A percentile compares a stretch with the other conserved stretches of the same genome.
These are phyloP conservation scores for Diplocarpon mali DNA, from an alignment of 2,329 filamentous ascomycete genomes.

Conservation along the genomic window DNA sequence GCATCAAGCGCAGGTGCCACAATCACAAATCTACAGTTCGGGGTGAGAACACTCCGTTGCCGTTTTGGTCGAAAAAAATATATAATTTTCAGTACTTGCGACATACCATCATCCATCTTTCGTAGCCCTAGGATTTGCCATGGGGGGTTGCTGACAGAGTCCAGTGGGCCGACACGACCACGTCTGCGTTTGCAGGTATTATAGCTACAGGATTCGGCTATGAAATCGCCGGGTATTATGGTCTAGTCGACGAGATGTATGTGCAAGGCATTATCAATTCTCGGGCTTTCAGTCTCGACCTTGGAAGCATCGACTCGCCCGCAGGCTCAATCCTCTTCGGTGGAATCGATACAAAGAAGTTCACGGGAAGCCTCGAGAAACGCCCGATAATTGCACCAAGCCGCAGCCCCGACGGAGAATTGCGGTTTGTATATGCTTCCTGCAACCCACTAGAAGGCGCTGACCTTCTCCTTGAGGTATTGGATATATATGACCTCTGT, in stretches of 20 bases:
- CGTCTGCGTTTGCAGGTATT: too few relatives aligned
- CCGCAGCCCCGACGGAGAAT: conserved; percentile 10
- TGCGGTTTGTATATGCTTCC: not conserved
- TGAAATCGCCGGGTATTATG: too few relatives aligned
- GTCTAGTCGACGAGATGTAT: too few relatives aligned
- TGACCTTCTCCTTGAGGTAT: conserved; percentile 4
- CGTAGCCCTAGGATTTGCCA: not conserved
- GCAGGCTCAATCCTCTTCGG: conserved; percentile 17
- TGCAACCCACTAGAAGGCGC: not conserved
- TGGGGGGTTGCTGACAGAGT: not conserved
- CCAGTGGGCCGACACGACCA: too few relatives aligned
- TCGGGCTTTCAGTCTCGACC: conserved; percentile 15
- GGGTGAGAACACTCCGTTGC: not conserved
- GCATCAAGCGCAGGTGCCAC: not conserved
- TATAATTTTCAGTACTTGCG: not conserved
- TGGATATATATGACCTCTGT: conserved; percentile 18
- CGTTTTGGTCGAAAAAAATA: not conserved
- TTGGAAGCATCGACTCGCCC: conserved; percentile 11
- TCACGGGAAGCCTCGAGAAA: conserved; percentile 13
- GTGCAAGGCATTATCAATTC: conserved; percentile 12
- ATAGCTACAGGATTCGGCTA: too few relatives aligned
- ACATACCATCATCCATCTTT: not conserved
- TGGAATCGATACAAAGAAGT: conserved; percentile 18
- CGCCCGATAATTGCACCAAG: conserved; percentile 11
- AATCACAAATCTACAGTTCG: not conserved